Percentiles rank a stretch among this genome's conserved stretches.
Evolutionary conservation across 2,329 filamentous ascomycete genomes (phyloP).

Genomic region (Trichophyton benhamiae): DNA sequence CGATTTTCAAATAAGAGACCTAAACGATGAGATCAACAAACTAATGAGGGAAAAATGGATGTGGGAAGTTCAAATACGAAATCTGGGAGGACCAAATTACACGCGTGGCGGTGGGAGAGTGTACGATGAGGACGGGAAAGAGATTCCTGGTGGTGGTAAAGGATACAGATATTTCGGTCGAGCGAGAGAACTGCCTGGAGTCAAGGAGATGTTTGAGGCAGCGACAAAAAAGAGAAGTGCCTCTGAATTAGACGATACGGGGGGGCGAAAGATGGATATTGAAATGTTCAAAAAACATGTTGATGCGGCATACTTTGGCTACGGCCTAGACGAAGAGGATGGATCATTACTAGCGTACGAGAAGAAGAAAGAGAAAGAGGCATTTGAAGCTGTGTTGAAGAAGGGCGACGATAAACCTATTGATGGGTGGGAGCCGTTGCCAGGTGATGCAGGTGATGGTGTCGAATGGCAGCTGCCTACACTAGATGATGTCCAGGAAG

Average conservation of each 20-base stretch:
- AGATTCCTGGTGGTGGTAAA: conserved; percentile 62
- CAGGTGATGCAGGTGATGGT: conserved; percentile 77
- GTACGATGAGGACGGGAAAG: conserved; percentile 61
- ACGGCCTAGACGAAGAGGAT: conserved; percentile 85
- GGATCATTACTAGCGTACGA: conserved; percentile 70
- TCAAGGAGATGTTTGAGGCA: conserved; percentile 90
- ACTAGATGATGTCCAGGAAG: conserved; percentile 83
- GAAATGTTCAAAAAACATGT: conserved; percentile 51
- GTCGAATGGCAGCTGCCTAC: conserved; percentile 72
- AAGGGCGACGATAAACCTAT: conserved; percentile 44
- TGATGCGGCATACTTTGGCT: conserved; percentile 92
- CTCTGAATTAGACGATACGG: conserved; percentile 56
- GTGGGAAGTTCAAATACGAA: conserved; percentile 95
- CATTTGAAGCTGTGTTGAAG: conserved; percentile 54
- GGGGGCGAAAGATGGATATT: conserved; percentile 29
- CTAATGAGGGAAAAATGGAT: conserved; percentile 98
- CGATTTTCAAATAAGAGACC: conserved; percentile 92
- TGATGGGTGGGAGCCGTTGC: conserved; percentile 69
- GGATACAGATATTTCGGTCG: conserved; percentile 92
- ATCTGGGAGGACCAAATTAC: conserved; percentile 93
- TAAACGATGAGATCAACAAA: conserved; percentile 99
- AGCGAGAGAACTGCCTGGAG: conserved; percentile 78
- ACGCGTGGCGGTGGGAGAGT: conserved; percentile 62
- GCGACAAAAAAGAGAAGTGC: conserved; percentile 52
- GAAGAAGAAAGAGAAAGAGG: conserved; percentile 68